Percentiles rank a stretch among this genome's conserved stretches.
These are phyloP conservation scores for Erigeron philadelphicus DNA, from an alignment of 140 eudicot genomes.

Conservation along the genomic window DNA sequence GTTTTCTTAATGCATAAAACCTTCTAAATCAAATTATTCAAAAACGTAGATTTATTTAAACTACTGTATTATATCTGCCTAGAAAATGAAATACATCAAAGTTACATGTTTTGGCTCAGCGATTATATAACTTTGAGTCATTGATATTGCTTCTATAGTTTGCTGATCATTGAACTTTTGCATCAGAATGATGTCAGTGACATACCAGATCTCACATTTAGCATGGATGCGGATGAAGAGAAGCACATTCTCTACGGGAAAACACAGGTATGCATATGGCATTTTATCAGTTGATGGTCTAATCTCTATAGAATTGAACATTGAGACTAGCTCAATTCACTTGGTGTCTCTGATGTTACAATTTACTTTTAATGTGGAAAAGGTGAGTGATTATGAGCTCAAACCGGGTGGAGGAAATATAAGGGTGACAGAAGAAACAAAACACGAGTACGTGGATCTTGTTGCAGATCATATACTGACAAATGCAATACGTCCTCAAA, in stretches of 20 bases:
- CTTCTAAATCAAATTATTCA: too few relatives aligned
- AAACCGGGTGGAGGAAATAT: conserved; percentile 90
- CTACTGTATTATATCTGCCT: too few relatives aligned
- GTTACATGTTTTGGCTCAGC: not conserved
- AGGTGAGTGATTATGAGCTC: conserved; percentile 96
- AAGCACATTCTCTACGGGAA: conserved; percentile 75
- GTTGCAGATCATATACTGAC: conserved; percentile 94
- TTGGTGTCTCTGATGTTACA: not conserved
- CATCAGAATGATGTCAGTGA: conserved; percentile 86
- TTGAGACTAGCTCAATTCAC: not conserved
- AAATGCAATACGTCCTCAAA: conserved; percentile 96
- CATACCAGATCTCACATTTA: conserved; percentile 75
- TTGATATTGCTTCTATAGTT: not conserved
- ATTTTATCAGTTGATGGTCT: not conserved
- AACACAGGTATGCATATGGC: conserved; percentile 46
- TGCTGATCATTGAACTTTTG: not conserved
- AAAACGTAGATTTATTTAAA: too few relatives aligned
- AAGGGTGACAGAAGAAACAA: conserved; percentile 88
- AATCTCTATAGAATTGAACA: not conserved
- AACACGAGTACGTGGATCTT: conserved; percentile 90
- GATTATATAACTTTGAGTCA: not conserved
- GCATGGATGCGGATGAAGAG: conserved; percentile 98
- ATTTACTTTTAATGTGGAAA: conserved; percentile 15
- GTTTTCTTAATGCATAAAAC: too few relatives aligned
- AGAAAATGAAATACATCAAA: too few relatives aligned